Conservation (phyloP, 2,329 filamentous ascomycete species). For the Amauroascus verrucosus region DNA sequence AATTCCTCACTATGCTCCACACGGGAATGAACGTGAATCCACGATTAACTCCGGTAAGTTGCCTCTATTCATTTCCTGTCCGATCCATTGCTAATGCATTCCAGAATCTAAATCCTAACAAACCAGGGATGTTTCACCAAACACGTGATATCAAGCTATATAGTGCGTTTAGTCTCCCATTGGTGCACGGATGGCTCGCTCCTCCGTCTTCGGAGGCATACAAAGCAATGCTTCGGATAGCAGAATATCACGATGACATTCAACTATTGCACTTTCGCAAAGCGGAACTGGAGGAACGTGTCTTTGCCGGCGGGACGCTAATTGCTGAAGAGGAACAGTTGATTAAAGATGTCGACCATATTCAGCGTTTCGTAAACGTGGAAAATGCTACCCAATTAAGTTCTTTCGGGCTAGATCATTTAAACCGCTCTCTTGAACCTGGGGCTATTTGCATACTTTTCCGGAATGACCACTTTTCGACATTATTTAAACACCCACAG, state of each 20-base stretch:
- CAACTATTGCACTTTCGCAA: conserved; percentile 82
- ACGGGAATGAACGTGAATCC: conserved; percentile 99
- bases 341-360: conserved; percentile 71
- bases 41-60: conserved; percentile 56
- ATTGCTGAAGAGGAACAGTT: conserved; percentile 63
- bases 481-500: conserved; percentile 76
- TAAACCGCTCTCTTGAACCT: conserved; percentile 59
- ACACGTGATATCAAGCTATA: conserved; percentile 87
- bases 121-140: conserved; percentile 69
- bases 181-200: conserved; percentile 91
- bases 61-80: neutral
- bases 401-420: conserved; percentile 63
- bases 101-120: conserved; percentile 28
- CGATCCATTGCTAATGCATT: conserved; percentile 27
- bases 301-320: conserved; percentile 51
- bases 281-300: conserved; percentile 75
- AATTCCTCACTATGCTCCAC: conserved; percentile 76
- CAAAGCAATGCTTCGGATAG: conserved; percentile 60
- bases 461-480: conserved; percentile 94
- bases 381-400: conserved; percentile 81
- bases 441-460: conserved; percentile 85
- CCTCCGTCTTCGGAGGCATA: conserved; percentile 54
- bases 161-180: conserved; percentile 72
- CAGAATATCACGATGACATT: conserved; percentile 80
- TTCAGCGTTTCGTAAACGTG: conserved; percentile 66